Percentiles rank a stretch among this genome's conserved stretches.
Conservation (phyloP, 345 rosid genomes). For the Moringa oleifera region DNA sequence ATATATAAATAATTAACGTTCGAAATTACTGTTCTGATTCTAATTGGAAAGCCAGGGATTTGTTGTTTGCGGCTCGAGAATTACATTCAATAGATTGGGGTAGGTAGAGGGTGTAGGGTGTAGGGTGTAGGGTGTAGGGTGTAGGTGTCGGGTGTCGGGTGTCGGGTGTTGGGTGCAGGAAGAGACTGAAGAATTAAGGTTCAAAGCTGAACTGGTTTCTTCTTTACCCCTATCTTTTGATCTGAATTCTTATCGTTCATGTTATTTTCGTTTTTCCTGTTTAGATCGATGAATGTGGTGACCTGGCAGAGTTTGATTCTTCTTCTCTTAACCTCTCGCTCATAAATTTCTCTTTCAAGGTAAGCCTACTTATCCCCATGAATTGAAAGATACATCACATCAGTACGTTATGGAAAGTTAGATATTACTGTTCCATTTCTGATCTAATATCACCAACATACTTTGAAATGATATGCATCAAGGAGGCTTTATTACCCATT, state of each 20-base stretch:
- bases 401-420: no score
- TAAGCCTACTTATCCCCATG: constrained; percentile 17
- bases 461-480: no score
- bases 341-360: constrained; percentile 82
- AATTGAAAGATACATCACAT: background rate
- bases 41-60: background rate
- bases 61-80: background rate
- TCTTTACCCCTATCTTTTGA: no score
- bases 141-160: no score
- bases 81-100: background rate
- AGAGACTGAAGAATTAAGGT: no score
- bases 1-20: constrained; percentile 2
- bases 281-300: constrained; percentile 67
- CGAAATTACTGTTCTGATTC: background rate
- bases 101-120: background rate
- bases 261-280: background rate
- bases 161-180: no score
- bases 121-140: no score
- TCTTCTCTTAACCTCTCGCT: constrained; percentile 52
- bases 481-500: no score
- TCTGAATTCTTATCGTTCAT: background rate
- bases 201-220: no score
- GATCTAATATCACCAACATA: no score
- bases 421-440: no score
- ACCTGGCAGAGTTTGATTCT: constrained; percentile 47